Percentiles rank a stretch among this genome's conserved stretches.
phyloP scores from a whole-genome alignment of 2,329 filamentous ascomycete species.

The Westerdykella ornata region DNA sequence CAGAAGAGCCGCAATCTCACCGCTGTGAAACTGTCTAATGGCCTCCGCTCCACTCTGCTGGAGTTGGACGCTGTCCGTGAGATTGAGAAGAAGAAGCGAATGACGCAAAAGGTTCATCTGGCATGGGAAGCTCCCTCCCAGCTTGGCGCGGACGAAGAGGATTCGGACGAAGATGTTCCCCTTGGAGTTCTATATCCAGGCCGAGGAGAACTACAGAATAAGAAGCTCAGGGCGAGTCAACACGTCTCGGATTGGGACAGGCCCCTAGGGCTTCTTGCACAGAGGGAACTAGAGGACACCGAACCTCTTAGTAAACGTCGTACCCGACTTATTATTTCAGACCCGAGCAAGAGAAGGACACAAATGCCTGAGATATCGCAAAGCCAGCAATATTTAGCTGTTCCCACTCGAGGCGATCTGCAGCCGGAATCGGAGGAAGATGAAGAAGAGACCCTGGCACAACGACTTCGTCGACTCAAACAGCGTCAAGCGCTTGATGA shows the following conservation, averaged over 20 bases:
- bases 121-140: slow-evolving; percentile 74
- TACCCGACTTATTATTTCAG: slow-evolving; percentile 62
- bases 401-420: slow-evolving; percentile 24
- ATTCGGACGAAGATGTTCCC: slow-evolving; percentile 72
- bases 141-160: slow-evolving; percentile 31
- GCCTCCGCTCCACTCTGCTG: slow-evolving; percentile 84
- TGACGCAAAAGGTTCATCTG: slow-evolving; percentile 70
- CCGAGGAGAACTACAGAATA: slow-evolving; percentile 48
- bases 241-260: slow-evolving; percentile 46
- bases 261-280: slow-evolving; percentile 70
- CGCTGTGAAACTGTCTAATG: slow-evolving; percentile 57
- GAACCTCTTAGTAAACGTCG: slow-evolving; percentile 77
- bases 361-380: slow-evolving; percentile 12
- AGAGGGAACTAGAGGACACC: slow-evolving; percentile 80
- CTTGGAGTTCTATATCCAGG: slow-evolving; percentile 70
- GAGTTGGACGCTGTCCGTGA: slow-evolving; percentile 88
- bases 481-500: slow-evolving; percentile 47
- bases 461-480: slow-evolving; percentile 59
- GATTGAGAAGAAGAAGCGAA: slow-evolving; percentile 67
- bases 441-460: slow-evolving; percentile 60
- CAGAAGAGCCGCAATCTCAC: slow-evolving; percentile 73
- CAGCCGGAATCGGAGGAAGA: slow-evolving; percentile 30
- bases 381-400: slow-evolving; percentile 21
- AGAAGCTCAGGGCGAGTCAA: slow-evolving; percentile 38
- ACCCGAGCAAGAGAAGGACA: slow-evolving; percentile 29